Conservation (phyloP, 31 red algal genomes). For the Pterothamnion heteromorphum region DNA sequence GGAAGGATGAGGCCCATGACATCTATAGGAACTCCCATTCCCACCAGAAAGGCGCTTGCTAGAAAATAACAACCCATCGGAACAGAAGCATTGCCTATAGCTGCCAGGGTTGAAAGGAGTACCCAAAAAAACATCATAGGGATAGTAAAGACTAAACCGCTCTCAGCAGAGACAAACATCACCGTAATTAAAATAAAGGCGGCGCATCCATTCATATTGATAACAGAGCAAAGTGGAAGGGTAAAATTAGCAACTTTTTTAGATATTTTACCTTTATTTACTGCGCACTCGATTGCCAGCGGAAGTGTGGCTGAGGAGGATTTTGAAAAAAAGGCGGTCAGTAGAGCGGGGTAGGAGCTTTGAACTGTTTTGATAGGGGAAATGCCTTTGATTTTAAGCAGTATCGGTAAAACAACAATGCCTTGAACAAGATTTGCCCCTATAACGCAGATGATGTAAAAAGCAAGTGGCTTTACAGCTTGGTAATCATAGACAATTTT, state of each 20-base stretch:
- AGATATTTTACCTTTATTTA: neutral
- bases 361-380: neutral
- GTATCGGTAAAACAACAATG: neutral
- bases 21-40: too few species aligned
- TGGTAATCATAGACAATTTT: neutral
- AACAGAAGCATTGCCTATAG: too few species aligned
- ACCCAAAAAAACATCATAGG: too few species aligned
- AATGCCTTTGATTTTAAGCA: neutral
- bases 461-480: too few species aligned
- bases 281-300: neutral
- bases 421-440: neutral
- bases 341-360: neutral
- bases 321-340: neutral
- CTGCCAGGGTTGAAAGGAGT: too few species aligned
- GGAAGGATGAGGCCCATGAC: too few species aligned
- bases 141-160: too few species aligned
- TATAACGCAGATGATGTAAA: neutral
- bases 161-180: neutral
- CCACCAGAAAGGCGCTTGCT: too few species aligned
- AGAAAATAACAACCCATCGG: too few species aligned
- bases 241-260: neutral
- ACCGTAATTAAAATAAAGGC: neutral
- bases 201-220: slow-evolving; percentile 3
- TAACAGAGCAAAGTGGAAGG: neutral
- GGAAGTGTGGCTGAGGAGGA: neutral